A percentile compares a stretch with the other conserved stretches of the same genome.
These are phyloP conservation scores for Chenopodium quinoa DNA, from an alignment of 148 eudicot species.

Conservation along the genomic window DNA sequence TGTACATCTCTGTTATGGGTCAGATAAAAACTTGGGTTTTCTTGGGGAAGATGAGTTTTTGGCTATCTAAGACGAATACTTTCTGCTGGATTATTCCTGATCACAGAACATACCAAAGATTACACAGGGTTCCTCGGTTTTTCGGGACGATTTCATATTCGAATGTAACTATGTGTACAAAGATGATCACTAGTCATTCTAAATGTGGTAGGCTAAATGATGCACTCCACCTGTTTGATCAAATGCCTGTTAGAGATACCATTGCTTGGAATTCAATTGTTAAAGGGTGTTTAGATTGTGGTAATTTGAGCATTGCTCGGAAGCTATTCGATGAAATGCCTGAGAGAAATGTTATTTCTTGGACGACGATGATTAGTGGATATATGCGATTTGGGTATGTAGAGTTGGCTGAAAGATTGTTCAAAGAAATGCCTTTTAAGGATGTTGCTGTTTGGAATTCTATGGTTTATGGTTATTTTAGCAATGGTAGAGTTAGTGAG, in stretches of 20 bases:
- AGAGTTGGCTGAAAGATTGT: conserved; percentile 56
- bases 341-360: conserved; percentile 59
- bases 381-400: conserved; percentile 50
- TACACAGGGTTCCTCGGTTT: conserved; percentile 33
- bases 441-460: conserved; percentile 79
- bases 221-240: conserved; percentile 62
- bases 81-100: conserved; percentile 28
- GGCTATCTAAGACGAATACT: not conserved
- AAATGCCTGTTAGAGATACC: conserved; percentile 58
- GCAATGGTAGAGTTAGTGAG: conserved; percentile 47
- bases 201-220: conserved; percentile 39
- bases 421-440: conserved; percentile 54
- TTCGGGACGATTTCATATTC: conserved; percentile 35
- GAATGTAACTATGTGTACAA: conserved; percentile 49
- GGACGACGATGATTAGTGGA: conserved; percentile 78
- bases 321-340: conserved; percentile 67
- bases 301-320: conserved; percentile 40
- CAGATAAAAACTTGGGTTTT: not conserved
- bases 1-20: not conserved
- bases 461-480: conserved; percentile 72
- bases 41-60: not conserved
- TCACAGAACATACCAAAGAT: conserved; percentile 26
- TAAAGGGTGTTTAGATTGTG: conserved; percentile 76
- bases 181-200: conserved; percentile 42
- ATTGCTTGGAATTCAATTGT: conserved; percentile 68